These are phyloP conservation scores for Sporothrix protearum DNA, from an alignment of 2,329 filamentous ascomycete species.

Conservation along the genomic window DNA sequence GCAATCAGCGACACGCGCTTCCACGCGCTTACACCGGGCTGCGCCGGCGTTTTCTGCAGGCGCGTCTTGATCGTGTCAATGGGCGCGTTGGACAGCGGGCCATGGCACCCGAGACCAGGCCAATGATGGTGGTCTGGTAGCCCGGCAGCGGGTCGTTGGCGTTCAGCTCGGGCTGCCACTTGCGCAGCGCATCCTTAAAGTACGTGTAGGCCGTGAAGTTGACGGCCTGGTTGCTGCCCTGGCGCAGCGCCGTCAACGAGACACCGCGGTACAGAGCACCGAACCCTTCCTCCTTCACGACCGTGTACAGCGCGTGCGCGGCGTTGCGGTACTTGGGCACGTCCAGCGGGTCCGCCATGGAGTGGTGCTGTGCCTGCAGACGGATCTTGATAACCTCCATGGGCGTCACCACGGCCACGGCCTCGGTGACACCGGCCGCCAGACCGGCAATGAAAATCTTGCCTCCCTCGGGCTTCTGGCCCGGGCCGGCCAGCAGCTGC, in stretches of 20 bases:
- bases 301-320: slow-evolving; percentile 76
- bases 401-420: slow-evolving; percentile 90
- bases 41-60: slow-evolving; percentile 82
- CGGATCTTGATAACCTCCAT: slow-evolving; percentile 99
- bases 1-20: slow-evolving; percentile 75
- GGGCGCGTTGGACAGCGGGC: slow-evolving; percentile 90
- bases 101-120: slow-evolving; percentile 88
- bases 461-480: slow-evolving; percentile 59
- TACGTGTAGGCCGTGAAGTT: slow-evolving; percentile 98
- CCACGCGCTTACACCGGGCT: slow-evolving; percentile 75
- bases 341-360: slow-evolving; percentile 93
- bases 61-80: slow-evolving; percentile 99
- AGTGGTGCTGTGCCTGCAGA: slow-evolving; percentile 95
- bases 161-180: slow-evolving; percentile 66
- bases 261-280: slow-evolving; percentile 90
- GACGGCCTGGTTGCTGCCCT: slow-evolving; percentile 95
- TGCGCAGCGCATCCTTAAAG: slow-evolving; percentile 75
- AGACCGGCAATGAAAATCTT: slow-evolving; percentile 74
- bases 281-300: slow-evolving; percentile 84
- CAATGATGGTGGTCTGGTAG: slow-evolving; percentile 89
- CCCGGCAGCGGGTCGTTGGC: slow-evolving; percentile 63
- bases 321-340: slow-evolving; percentile 97
- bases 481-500: slow-evolving; percentile 65
- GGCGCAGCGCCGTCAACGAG: slow-evolving; percentile 83
- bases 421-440: slow-evolving; percentile 90